phyloP scores from a whole-genome alignment of 768 basidiomycete genomes.

The Tricholoma sp. region DNA sequence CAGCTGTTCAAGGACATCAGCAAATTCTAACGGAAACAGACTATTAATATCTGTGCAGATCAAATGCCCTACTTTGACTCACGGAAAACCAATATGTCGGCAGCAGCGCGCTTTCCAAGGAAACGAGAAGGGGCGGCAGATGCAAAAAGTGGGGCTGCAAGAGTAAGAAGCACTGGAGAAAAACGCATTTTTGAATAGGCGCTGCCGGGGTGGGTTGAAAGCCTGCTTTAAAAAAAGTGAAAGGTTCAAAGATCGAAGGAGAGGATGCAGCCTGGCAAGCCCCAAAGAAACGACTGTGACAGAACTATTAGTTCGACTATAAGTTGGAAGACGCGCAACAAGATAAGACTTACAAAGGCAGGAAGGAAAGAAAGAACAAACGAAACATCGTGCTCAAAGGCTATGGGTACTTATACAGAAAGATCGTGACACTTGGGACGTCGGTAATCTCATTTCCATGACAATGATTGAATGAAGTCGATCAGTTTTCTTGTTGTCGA shows the following conservation, averaged over 20 bases:
- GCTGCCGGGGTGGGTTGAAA: conserved; percentile 27
- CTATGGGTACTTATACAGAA: conserved; percentile 28
- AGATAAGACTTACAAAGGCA: conserved; percentile 31
- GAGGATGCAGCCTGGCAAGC: conserved; percentile 72
- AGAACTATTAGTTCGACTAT: conserved; percentile 6
- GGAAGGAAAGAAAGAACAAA: conserved; percentile 19
- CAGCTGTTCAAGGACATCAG: conserved; percentile 69
- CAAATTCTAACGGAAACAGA: conserved; percentile 51
- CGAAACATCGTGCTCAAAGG: conserved; percentile 1
- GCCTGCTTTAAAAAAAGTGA: conserved; percentile 40
- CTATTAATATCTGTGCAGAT: neutral
- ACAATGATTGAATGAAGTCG: too few species aligned
- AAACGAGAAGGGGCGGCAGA: conserved; percentile 46
- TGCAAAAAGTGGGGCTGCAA: conserved; percentile 39
- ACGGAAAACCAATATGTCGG: conserved; percentile 59
- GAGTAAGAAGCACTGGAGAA: conserved; percentile 35
- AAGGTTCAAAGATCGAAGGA: conserved; percentile 34
- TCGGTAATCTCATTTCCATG: too few species aligned
- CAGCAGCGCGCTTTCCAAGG: conserved; percentile 34
- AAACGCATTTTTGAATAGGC: conserved; percentile 41
- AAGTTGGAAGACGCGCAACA: neutral
- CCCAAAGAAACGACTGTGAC: conserved; percentile 45
- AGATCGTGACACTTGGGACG: too few species aligned
- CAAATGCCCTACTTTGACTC: conserved; percentile 22
- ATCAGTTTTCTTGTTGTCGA: too few species aligned